Base-by-base conservation (phyloP, 2,329 filamentous ascomycete species). In the Monilinia laxa region DNA sequence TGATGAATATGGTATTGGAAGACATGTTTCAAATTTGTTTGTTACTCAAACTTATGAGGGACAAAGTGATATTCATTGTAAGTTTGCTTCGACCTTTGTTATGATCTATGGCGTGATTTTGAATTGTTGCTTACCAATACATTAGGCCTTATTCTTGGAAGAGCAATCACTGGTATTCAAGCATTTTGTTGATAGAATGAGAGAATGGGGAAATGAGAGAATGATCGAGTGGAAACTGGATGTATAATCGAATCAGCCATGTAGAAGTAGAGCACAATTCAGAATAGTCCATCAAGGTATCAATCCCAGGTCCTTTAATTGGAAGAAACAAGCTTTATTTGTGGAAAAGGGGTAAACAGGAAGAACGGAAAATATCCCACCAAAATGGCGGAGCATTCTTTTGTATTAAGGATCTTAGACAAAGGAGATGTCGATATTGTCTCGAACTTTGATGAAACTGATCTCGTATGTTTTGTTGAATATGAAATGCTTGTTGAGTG, bases 21-120 rank as follows among this genome's bases (percentile, higher is more conserved):
- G 95, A 70, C 95, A 98, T 81, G 95, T 97, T 68, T 90, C 94
- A 66, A 99, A 99, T 78, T 79, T 99, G 70, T 99, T 96, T 78
- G 95, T 99, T 64, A 96, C 94, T 65, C 94, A 98, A 81, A 98
- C 94, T 1, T 99, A 99, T 74, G 95, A 99, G 80, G 95, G 95
- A 28, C 95, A 98, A 80, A 97, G 93, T 76, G 95, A 98, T 79
- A 98, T 98, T 77, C 95, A 98, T 79, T 72, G 72, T 73, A 68
- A 71, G 72, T 71, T 64, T 51, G n/a, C 12, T 47, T 58, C 7
- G 20, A 45, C 16, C 59, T 20, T 31, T 14, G 28, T 51, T 53
- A 16, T 45, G 4, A 20, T 31, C 42, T 18, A 64, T 63, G 28
- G 12, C 18, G 31, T 40, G 53, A 23, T 38, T 38, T 47, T 2